These are phyloP conservation scores for Oryza longistaminata DNA, from an alignment of 176 grass and related monocot genomes.

Conservation along the genomic window DNA sequence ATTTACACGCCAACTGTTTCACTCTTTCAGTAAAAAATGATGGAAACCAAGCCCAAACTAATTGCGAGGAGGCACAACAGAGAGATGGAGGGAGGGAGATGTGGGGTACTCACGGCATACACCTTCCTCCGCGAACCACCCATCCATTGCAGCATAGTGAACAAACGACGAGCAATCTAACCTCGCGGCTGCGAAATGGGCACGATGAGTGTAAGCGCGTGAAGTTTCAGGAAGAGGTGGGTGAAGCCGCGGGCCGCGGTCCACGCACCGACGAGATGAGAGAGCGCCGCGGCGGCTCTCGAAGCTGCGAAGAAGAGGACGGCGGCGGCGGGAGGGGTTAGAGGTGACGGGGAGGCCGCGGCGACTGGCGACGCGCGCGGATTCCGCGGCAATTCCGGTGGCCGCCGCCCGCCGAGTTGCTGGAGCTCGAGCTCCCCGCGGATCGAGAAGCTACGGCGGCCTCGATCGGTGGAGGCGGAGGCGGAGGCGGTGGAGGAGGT, in stretches of 20 bases:
- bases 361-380: neutral
- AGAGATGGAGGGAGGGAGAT: neutral
- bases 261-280: neutral
- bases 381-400: neutral
- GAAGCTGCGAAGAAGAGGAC: neutral
- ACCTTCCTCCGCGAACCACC: slow-evolving; percentile 84
- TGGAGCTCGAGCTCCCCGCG: neutral
- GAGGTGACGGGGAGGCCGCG: too few species aligned
- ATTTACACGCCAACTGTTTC: neutral
- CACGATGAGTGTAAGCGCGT: neutral
- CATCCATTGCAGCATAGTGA: slow-evolving; percentile 83
- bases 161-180: slow-evolving; percentile 1
- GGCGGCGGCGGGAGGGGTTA: neutral
- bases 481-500: neutral
- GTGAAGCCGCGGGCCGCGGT: neutral
- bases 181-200: neutral
- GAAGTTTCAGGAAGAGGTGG: neutral
- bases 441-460: neutral
- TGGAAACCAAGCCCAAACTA: neutral
- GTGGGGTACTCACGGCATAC: slow-evolving; percentile 58
- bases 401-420: neutral
- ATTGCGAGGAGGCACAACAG: neutral
- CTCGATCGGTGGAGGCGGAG: neutral
- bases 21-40: neutral
- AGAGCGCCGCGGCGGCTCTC: neutral